Conservation (phyloP, 495 filamentous ascomycete species). For the Penicillium goetzii region DNA sequence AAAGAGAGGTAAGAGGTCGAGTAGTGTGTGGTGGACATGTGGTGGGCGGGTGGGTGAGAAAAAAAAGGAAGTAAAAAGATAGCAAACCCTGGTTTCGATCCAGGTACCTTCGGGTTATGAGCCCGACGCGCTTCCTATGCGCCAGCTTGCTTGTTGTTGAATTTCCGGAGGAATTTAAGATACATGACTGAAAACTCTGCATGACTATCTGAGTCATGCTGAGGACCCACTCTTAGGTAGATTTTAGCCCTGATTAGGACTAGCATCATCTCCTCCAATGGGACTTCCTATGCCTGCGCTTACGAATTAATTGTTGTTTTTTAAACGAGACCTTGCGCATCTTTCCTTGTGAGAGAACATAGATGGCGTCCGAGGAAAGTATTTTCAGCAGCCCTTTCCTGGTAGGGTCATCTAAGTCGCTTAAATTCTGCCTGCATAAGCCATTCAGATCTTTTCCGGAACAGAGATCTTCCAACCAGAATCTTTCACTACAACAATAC, state of each 20-base stretch:
- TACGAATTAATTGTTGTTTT: too few relatives aligned
- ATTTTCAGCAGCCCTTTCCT: too few relatives aligned
- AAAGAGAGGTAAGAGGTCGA: neutral
- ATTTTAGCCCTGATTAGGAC: neutral
- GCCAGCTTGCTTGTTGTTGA: conserved; percentile 9
- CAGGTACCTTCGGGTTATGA: conserved; percentile 15
- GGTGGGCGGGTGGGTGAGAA: neutral
- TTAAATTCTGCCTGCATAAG: too few relatives aligned
- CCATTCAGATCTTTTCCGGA: too few relatives aligned
- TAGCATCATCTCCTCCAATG: neutral
- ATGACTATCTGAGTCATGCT: neutral
- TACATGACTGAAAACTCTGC: neutral
- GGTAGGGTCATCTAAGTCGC: too few relatives aligned
- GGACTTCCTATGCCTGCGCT: too few relatives aligned
- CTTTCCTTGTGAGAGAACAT: too few relatives aligned
- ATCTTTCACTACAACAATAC: too few relatives aligned
- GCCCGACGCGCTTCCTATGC: conserved; percentile 15
- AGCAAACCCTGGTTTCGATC: conserved; percentile 15
- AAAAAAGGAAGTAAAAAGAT: neutral
- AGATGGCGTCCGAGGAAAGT: too few relatives aligned
- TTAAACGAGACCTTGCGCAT: too few relatives aligned
- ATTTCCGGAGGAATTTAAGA: neutral
- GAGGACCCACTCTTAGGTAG: neutral
- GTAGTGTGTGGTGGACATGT: neutral
- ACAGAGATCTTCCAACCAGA: too few relatives aligned